phyloP scores from a whole-genome alignment of 78 protist genomes.

The Polysphondylium violaceum region DNA sequence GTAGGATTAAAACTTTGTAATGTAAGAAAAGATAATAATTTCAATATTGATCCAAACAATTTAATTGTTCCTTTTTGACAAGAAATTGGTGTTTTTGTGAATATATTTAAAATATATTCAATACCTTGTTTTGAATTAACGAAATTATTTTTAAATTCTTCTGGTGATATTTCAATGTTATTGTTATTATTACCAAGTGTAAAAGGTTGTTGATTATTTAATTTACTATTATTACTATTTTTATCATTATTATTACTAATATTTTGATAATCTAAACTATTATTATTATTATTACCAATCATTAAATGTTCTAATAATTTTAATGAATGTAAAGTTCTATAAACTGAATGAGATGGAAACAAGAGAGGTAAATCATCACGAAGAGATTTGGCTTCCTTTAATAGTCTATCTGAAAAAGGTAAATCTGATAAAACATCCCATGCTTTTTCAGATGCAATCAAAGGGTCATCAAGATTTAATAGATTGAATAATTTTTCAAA shows the following conservation, averaged over 20 bases:
- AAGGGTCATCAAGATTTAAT: slow-evolving; percentile 34
- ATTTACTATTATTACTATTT: not conserved
- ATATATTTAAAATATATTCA: slow-evolving; percentile 13
- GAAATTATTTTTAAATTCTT: slow-evolving; percentile 54
- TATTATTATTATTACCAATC: not conserved
- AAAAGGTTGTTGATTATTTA: no score
- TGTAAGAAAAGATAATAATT: not conserved
- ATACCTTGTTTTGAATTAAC: slow-evolving; percentile 50
- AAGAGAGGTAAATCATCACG: slow-evolving; percentile 1
- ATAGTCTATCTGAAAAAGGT: slow-evolving; percentile 26
- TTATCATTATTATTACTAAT: not conserved
- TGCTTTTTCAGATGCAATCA: slow-evolving; percentile 69
- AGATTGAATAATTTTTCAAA: slow-evolving; percentile 65
- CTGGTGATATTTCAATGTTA: not conserved
- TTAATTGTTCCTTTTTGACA: slow-evolving; percentile 30
- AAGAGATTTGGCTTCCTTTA: slow-evolving; percentile 27
- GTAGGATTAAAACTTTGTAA: slow-evolving; percentile 3
- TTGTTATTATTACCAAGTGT: no score
- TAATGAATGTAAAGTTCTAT: slow-evolving; percentile 43
- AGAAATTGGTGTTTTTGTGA: slow-evolving; percentile 1
- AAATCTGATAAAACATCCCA: slow-evolving; percentile 47
- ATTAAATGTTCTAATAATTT: slow-evolving; percentile 12
- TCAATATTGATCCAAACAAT: slow-evolving; percentile 28
- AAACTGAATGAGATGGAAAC: slow-evolving; percentile 59
- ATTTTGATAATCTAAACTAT: not conserved